Base-by-base conservation (phyloP, 192 early-diverging fungal genomes). In the Coemansia sp. region DNA sequence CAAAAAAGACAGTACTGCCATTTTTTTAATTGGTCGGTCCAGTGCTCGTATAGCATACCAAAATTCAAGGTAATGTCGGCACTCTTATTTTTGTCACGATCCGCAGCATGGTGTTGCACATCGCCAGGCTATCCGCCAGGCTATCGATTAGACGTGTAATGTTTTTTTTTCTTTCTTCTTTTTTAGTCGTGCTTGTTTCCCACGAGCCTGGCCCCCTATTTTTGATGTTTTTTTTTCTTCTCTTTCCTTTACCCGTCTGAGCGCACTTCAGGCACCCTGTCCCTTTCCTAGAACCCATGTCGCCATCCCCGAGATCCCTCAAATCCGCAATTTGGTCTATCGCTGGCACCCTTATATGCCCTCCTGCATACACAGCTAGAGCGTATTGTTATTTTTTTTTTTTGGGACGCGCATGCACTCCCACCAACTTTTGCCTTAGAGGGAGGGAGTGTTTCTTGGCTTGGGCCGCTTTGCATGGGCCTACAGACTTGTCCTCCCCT, bases 31-130 rank as follows among this genome's bases (percentile, higher is more conserved):
- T 17, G 56, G 20, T n/a, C 31, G 32, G 3, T 12, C 56, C 2
- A 10, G 56, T 58, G 56, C 35, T 58, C 19, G 35, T 37, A 38
- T 58, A 37, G 35, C 56, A 37, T 32, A 37, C 20, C 17, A 14
- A 15, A 58, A n/a, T 37, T 58, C 56, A 58, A 58, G 56, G 56
- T 58, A 58, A 58, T 10, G 56, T 58, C 36, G 4, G 12, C 41
- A 9, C 17, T 4, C 31, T 19, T 32, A 19, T 38, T 14, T 37
- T 4, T 8, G 3, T 20, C 31, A 57, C 31, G 36, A 35, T 58
- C 36, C 4, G 8, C 56, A 37, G 8, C 56, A 5, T 7, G 10
- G 10, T 38, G 37, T 38, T 11, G 10, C 10, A 38, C 10, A 38
- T 38, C 10, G 6, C 37, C 37, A 38, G 37, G 37, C 37, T 11